Evolutionary conservation across 78 protist genomes (phyloP), one percentile per base, ranked within the genome.

Genomic region (slime mould (Dictyostelium discoideum)): DNA sequence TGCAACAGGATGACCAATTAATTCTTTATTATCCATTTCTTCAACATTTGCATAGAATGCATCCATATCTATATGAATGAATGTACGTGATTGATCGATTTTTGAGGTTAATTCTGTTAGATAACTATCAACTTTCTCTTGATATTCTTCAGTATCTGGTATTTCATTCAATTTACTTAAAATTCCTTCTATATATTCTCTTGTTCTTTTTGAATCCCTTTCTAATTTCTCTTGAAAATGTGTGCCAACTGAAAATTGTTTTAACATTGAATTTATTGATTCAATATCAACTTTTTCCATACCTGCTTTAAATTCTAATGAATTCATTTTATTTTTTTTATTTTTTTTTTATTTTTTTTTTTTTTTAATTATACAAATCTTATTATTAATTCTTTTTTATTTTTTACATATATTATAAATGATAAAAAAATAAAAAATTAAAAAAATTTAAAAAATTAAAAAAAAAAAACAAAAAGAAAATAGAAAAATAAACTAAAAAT

Each of bases 1-100:
- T 9, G 89, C 96, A 13, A 94, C 83, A 1, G 96, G 96, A 2
- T 57, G 37, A 9, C 96, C 96, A 1, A 26, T 29, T 2, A 94
- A 90, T 5, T 76, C 48, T 8, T 86, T 87, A 22, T 87, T 63
- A 46, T 94, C 96, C 40, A 50, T 48, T 81, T 87, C 90, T 29
- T 94, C 96, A 10, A 94, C 93, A 69, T 26, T 14, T 14, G 92
- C 96, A 78, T 94, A 94, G 63, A 74, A 94, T 14, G 96, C 96
- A 46, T 94, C 96, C 96, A 94, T 94, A 85, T 94, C 96, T 7
- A 94, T 24, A n/a, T 94, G 86, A 42, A 94, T 40, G 26, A 80
- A 94, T 5, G 85, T 76, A 13, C 84, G 42, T 3, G 67, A 24
- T 24, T 79, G 67, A n/a, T 87, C 96, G 0, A 16, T 80, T 14